Evolutionary conservation across 1,284 basidiomycete species (phyloP), one percentile per base, ranked within the genome.

Genomic region (Cryptococcus sp.): DNA sequence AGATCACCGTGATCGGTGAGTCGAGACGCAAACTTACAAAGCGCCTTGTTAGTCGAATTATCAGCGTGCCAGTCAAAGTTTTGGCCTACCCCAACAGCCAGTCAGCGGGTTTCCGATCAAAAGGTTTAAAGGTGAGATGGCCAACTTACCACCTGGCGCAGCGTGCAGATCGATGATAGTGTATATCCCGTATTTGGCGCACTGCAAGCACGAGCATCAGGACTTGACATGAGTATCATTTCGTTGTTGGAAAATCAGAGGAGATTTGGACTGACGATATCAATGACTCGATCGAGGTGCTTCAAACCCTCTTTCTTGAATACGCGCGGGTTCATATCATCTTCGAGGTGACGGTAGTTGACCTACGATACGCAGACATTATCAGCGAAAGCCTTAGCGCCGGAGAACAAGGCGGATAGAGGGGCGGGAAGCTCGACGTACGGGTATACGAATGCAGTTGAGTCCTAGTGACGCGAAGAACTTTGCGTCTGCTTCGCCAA

Each of bases 391-490:
- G 11, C 50, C 13, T 17, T 7, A n/a, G 19, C 13, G 15, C 25
- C 31, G 7, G 10, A 40, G 22, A 5, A 39, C n/a, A 6, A 41
- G 17, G 35, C 25, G 16, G 23, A 4, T 3, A 27, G 15, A 19
- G 17, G n/a, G n/a, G n/a, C n/a, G n/a, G n/a, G n/a, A n/a, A n/a
- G n/a, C n/a, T n/a, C n/a, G 4, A 67, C 68, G 48, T 41, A 73
- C 68, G 1, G 72, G 68, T 11, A 77, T 49, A 35, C 88, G 84
- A 54, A 89, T 85, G 66, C 86, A 88, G 77, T 89, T 90, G 62
- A 89, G 75, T 0, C 87, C 86, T 8, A 89, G 82, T 7, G 64
- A 62, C 3, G 84, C 84, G 78, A 87, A 88, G 80, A 87, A 88
- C 54, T 79, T 77, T 38, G 87, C 87, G 71, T 89, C 88, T n/a